phyloP scores from a whole-genome alignment of 331 rosid species.

The Malus hybrid region DNA sequence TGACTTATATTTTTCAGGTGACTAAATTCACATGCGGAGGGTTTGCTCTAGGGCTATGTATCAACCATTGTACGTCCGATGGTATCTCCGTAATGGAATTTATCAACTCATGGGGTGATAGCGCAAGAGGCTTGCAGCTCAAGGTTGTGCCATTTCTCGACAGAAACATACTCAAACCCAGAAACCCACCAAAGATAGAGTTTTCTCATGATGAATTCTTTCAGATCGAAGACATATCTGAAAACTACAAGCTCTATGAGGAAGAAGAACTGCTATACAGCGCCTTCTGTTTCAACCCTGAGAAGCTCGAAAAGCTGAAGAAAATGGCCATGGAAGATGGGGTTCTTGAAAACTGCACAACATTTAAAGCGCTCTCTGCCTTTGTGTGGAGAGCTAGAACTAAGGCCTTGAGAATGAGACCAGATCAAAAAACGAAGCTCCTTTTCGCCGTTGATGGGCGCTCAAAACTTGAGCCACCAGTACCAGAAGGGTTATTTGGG shows the following conservation, averaged over 20 bases:
- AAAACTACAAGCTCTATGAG: constrained; percentile 31
- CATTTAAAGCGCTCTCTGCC: constrained; percentile 65
- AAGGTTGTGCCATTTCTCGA: constrained; percentile 48
- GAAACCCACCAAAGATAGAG: constrained; percentile 53
- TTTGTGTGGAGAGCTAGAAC: constrained; percentile 86
- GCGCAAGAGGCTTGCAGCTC: constrained; percentile 56
- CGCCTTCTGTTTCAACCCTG: constrained; percentile 46
- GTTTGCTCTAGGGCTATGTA: constrained; percentile 52
- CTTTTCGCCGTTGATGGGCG: constrained; percentile 80
- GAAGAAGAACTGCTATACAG: constrained; percentile 37
- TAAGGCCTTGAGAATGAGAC: constrained; percentile 43
- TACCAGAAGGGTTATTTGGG: constrained; percentile 67
- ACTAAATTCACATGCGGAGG: constrained; percentile 88
- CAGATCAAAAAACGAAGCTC: constrained; percentile 64
- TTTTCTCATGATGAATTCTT: constrained; percentile 55
- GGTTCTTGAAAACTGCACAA: constrained; percentile 40
- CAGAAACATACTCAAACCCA: constrained; percentile 57
- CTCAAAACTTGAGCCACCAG: constrained; percentile 53
- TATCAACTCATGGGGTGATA: constrained; percentile 72
- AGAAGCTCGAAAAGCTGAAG: constrained; percentile 52
- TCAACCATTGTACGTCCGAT: constrained; percentile 78
- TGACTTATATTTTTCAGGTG: constrained; percentile 30
- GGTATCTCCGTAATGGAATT: constrained; percentile 83
- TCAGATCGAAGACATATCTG: constrained; percentile 59
- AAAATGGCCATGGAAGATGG: constrained; percentile 52